Conservation (phyloP, 1,139 yeast genomes). For the Protomyces pachydermus region DNA sequence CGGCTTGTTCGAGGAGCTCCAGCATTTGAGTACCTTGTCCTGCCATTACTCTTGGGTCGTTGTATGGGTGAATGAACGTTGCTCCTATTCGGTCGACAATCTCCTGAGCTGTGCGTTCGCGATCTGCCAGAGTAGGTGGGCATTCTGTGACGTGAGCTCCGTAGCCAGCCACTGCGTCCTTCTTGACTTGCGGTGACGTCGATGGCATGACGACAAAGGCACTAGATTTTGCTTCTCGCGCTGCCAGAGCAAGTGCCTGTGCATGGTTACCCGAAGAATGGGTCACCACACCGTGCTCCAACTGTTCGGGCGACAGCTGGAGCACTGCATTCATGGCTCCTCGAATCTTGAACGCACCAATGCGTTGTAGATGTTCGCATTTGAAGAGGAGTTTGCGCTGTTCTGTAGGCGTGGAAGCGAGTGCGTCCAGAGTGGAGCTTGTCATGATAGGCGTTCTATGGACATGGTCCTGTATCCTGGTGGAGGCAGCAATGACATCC, state of each 20-base stretch:
- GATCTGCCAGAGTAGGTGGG: slow-evolving; percentile 27
- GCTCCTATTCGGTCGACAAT: slow-evolving; percentile 29
- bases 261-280: slow-evolving; percentile 34
- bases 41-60: slow-evolving; percentile 30
- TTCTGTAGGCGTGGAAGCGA: slow-evolving; percentile 14
- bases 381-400: slow-evolving; percentile 27
- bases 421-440: slow-evolving; percentile 26
- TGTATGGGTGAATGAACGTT: slow-evolving; percentile 31
- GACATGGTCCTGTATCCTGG: slow-evolving; percentile 21
- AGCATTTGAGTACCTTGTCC: slow-evolving; percentile 32
- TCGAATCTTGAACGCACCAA: slow-evolving; percentile 33
- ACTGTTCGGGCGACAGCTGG: slow-evolving; percentile 20
- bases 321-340: slow-evolving; percentile 32
- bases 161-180: slow-evolving; percentile 31
- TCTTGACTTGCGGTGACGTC: slow-evolving; percentile 30
- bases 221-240: slow-evolving; percentile 17
- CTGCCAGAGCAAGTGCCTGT: slow-evolving; percentile 32
- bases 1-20: slow-evolving; percentile 30
- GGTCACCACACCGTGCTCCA: slow-evolving; percentile 31
- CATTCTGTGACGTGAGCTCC: slow-evolving; percentile 31
- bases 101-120: slow-evolving; percentile 25
- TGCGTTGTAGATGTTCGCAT: slow-evolving; percentile 32
- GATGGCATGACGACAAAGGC: slow-evolving; percentile 32
- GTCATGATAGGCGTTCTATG: slow-evolving; percentile 31
- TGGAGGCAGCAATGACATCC: slow-evolving; percentile 29